phyloP scores from a whole-genome alignment of 805 yeast genomes.

The Tetrapisispora namnaoensis region DNA sequence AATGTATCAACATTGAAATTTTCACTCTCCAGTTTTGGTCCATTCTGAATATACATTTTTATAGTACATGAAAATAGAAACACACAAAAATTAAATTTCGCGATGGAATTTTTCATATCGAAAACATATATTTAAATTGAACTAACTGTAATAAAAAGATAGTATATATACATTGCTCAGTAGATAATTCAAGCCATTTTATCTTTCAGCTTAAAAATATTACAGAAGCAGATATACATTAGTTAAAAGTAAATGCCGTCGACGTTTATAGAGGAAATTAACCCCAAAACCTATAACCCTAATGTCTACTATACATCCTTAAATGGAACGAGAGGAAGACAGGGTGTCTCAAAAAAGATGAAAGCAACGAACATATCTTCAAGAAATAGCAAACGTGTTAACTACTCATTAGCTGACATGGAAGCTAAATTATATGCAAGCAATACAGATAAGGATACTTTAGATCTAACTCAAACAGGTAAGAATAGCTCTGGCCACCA shows the following conservation, averaged over 20 bases:
- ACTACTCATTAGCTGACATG: conserved; percentile 28
- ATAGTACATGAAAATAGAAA: no score
- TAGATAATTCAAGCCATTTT: no score
- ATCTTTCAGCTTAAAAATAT: no score
- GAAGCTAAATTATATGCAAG: conserved; percentile 24
- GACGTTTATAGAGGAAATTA: conserved; percentile 26
- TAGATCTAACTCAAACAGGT: conserved; percentile 1
- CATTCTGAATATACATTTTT: no score
- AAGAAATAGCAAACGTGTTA: conserved; percentile 25
- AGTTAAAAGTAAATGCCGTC: background rate
- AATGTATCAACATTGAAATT: background rate
- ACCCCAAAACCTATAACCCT: conserved; percentile 25
- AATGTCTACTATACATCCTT: conserved; percentile 24
- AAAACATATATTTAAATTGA: no score
- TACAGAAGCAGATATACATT: background rate
- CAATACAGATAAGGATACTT: conserved; percentile 5
- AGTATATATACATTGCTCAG: no score
- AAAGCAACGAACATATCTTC: conserved; percentile 10
- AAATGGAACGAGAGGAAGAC: conserved; percentile 12
- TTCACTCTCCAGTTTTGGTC: no score
- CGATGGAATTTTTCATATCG: background rate
- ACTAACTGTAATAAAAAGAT: no score
- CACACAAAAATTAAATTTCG: background rate
- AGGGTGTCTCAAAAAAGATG: conserved; percentile 13
- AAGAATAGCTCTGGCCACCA: background rate